Evolutionary conservation across 163 green algal genomes (phyloP), one percentile per base, ranked within the genome.

Genomic region (Scenedesmus sp.): DNA sequence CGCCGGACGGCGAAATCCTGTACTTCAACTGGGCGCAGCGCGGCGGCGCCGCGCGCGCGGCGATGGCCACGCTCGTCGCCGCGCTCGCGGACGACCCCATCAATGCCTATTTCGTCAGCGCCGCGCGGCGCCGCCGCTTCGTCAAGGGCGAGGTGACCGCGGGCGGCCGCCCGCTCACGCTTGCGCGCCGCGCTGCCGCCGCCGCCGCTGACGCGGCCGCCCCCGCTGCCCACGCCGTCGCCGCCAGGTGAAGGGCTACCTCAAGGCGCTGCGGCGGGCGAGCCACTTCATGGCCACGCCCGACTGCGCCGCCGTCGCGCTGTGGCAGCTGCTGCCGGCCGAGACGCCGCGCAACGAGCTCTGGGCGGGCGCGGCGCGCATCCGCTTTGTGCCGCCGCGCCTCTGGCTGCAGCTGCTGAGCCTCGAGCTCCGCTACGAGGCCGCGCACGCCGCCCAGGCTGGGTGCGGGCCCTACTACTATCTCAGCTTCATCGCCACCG

Each of bases 301-400:
- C 28, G 75, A 83, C 64, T 26, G 29, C 50, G 42, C 44, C 24
- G 65, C 65, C 17, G 77, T 83, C 22, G 77, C 77, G 33, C 67
- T 83, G 31, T 83, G 77, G 77, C 77, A 83, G 66, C 77, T 83
- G 58, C 50, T 83, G 56, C 77, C 77, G n/a, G 11, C 73, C 5
- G 77, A 83, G 50, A 83, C 77, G 28, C 77, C 77, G 3, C 47
- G 48, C 28, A 83, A 83, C 58, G 77, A 83, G 60, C 58, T 83
- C 9, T 50, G 34, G 58, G 77, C 77, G 4, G 77, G 77, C 18
- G 78, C 66, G 77, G 60, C 66, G 28, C 57, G 74, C 26, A 83
- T 83, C 57, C 54, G 71, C 22, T 24, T 18, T 15, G 72, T 80
- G 58, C 60, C 72, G 15, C 60, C 57, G 54, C 58, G 47, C 28